A percentile compares a stretch with the other conserved stretches of the same genome.
Conservation (phyloP, 176 grass and related monocot species). For the Juncus inflexus region DNA sequence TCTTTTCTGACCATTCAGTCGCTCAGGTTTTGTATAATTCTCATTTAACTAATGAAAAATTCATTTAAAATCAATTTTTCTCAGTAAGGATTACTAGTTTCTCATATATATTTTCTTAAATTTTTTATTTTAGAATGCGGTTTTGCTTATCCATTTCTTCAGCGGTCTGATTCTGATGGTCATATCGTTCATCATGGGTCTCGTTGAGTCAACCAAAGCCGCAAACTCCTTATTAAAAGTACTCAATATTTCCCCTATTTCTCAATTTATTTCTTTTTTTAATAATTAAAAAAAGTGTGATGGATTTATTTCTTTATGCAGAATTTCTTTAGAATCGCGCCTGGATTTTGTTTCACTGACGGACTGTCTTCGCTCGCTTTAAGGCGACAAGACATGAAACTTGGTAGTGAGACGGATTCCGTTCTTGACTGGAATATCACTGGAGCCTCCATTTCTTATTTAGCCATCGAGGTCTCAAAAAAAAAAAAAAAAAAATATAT, state of each 20-base stretch:
- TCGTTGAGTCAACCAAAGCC: conserved; percentile 36
- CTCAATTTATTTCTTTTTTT: conserved; percentile 11
- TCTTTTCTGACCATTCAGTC: conserved; percentile 44
- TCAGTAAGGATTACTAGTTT: background rate
- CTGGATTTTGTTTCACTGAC: conserved; percentile 48
- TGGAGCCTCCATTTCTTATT: conserved; percentile 53
- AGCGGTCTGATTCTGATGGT: conserved; percentile 53
- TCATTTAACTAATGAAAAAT: background rate
- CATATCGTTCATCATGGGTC: conserved; percentile 49
- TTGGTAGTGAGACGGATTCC: conserved; percentile 24
- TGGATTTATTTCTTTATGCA: conserved; percentile 14
- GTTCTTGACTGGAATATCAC: conserved; percentile 44
- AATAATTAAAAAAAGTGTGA: background rate
- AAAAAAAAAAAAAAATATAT: too few species aligned
- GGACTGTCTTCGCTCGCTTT: conserved; percentile 49
- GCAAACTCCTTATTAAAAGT: conserved; percentile 42
- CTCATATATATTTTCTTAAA: too few species aligned
- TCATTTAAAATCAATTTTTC: background rate
- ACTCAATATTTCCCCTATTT: background rate
- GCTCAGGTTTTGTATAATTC: conserved; percentile 37
- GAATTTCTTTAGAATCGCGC: conserved; percentile 46
- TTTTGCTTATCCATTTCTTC: conserved; percentile 47
- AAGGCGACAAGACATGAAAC: conserved; percentile 41
- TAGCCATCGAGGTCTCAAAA: conserved; percentile 33
- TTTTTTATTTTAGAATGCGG: conserved; percentile 40